Evolutionary conservation across 75 land plant species (phyloP), one percentile per base, ranked within the genome.

Genomic region (Selaginella moellendorffii): DNA sequence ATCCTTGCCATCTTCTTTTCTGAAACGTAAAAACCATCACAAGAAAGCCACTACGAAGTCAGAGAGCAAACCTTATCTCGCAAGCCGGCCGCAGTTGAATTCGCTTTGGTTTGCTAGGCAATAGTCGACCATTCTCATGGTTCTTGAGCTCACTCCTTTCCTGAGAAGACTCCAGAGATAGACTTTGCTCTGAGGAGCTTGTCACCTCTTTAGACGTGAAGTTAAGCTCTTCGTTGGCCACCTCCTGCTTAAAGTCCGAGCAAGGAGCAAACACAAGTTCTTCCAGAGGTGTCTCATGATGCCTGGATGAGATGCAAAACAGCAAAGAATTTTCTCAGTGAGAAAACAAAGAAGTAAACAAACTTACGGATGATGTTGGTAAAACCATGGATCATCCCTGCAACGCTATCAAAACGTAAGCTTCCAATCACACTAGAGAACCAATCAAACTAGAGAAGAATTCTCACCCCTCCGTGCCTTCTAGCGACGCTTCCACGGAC

Each of bases 301-400:
- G 72, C 26, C 72, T 70, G 67, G 14, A 36, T 36, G 46, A 5
- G 46, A 5, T 5, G 5, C 5, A 5, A 36, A 36, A 36, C 46
- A 36, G 46, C 5, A 36, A 14, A 36, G 5, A 62, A 26, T 24
- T 24, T 17, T 2, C 24, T 17, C 23, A 17, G 18, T 2, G 18
- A 62, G 8, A 24, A 24, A 23, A 8, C 24, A 28, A 51, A 65
- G 17, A 54, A 21, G 27, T 22, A 68, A 24, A 63, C 24, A 2
- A 28, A 64, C 72, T 70, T 64, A 64, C 72, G 72, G 26, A 29
- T 70, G 72, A 53, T 65, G 62, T 26, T 54, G 72, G 29, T 70
- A 70, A 36, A 70, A 70, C 72, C 72, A 70, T 21, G 72, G 72
- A 54, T 70, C 72, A 29, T 70, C 72, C 54, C 72, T 70, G 72